A percentile compares a stretch with the other conserved stretches of the same genome.
These are phyloP conservation scores for Drosera capensis DNA, from an alignment of 148 eudicot genomes.

Conservation along the genomic window DNA sequence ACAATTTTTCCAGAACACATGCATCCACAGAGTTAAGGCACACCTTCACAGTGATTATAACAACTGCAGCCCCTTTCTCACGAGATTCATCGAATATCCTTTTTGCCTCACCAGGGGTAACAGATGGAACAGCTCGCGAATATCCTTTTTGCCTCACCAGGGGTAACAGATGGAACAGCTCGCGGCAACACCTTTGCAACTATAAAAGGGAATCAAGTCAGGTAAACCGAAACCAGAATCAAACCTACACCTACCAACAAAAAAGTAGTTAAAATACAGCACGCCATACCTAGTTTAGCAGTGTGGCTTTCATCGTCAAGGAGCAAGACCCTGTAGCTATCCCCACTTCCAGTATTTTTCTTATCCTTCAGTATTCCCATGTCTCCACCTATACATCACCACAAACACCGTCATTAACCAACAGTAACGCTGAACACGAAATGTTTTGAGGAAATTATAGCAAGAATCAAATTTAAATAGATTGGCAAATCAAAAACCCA, in stretches of 20 bases:
- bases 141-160: too few species aligned
- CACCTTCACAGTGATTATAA: slow-evolving; percentile 29
- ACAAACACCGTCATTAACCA: too few species aligned
- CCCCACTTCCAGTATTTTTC: slow-evolving; percentile 23
- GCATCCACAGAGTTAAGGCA: too few species aligned
- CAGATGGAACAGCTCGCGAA: too few species aligned
- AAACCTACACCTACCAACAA: too few species aligned
- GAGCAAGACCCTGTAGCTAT: slow-evolving; percentile 25
- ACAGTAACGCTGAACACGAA: too few species aligned
- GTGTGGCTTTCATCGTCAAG: slow-evolving; percentile 30
- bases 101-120: slow-evolving; percentile 29
- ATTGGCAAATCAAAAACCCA: too few species aligned
- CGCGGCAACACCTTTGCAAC: slow-evolving; percentile 26
- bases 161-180: too few species aligned
- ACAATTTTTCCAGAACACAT: too few species aligned
- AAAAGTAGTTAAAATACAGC: neutral
- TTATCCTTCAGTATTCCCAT: slow-evolving; percentile 20
- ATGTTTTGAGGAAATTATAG: too few species aligned
- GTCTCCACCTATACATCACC: slow-evolving; percentile 37
- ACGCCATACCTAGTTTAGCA: slow-evolving; percentile 18
- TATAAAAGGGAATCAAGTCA: slow-evolving; percentile 6
- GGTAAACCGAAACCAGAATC: too few species aligned
- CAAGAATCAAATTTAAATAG: too few species aligned
- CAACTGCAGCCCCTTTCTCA: slow-evolving; percentile 23
- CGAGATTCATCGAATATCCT: slow-evolving; percentile 20